Evolutionary conservation across 1,284 basidiomycete genomes (phyloP).

Genomic region (Sporisorium graminicola): DNA sequence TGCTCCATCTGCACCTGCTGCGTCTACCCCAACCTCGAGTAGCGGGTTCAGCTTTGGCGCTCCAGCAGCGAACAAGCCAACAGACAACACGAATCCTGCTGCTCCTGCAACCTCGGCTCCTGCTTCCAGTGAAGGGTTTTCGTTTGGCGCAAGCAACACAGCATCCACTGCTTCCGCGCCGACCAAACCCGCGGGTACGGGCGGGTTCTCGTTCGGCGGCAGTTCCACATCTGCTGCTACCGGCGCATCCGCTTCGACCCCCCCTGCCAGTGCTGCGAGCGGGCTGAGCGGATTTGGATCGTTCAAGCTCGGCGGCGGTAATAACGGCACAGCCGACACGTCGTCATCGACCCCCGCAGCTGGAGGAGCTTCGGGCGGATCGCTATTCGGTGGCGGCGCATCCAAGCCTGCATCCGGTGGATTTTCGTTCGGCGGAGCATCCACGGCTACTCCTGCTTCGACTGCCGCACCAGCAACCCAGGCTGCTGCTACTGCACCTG

Average conservation of each 20-base stretch:
- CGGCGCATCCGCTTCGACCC: slow-evolving; percentile 16
- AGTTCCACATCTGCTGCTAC: slow-evolving; percentile 27
- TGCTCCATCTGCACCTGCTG: slow-evolving; percentile 24
- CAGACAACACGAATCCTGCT: slow-evolving; percentile 6
- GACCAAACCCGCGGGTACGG: slow-evolving; percentile 37
- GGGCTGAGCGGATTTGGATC: slow-evolving; percentile 38
- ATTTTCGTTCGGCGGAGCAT: slow-evolving; percentile 51
- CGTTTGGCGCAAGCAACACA: slow-evolving; percentile 41
- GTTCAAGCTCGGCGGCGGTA: slow-evolving; percentile 43
- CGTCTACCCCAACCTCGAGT: slow-evolving; percentile 12
- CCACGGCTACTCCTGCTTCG: slow-evolving; percentile 19
- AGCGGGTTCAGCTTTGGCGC: slow-evolving; percentile 45
- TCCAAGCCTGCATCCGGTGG: slow-evolving; percentile 54
- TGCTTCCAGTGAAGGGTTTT: slow-evolving; percentile 39
- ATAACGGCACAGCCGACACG: slow-evolving; percentile 7
- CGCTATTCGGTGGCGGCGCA: slow-evolving; percentile 39
- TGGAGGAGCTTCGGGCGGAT: slow-evolving; percentile 20
- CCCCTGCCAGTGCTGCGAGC: slow-evolving; percentile 14
- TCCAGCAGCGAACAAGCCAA: slow-evolving; percentile 26
- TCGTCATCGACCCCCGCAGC: slow-evolving; percentile 8
- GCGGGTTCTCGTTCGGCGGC: slow-evolving; percentile 49
- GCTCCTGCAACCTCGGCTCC: slow-evolving; percentile 40
- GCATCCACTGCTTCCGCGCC: slow-evolving; percentile 9
- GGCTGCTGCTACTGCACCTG: slow-evolving; percentile 8
- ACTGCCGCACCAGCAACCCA: slow-evolving; percentile 44